phyloP scores from a whole-genome alignment of 495 filamentous ascomycete species.

The Aspergillus coremiiformis region DNA sequence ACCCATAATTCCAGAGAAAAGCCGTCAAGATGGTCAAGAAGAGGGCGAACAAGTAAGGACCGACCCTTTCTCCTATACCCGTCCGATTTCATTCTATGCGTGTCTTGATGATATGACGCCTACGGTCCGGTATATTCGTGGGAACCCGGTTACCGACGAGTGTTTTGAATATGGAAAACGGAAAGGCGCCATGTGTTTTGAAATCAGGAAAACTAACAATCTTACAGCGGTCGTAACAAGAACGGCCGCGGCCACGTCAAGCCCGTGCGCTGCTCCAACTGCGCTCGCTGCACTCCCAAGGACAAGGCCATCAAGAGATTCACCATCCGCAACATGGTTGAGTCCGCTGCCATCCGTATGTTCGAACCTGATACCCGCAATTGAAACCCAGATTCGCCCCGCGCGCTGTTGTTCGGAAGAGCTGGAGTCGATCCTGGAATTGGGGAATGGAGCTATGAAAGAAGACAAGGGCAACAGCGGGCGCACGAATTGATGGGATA shows the following conservation, averaged over 20 bases:
- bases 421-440: conserved; percentile 9
- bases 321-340: conserved; percentile 99
- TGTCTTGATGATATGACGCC: conserved; percentile 27
- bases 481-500: conserved; percentile 1
- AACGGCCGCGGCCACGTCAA: conserved; percentile 99
- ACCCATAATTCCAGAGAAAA: conserved; percentile 35
- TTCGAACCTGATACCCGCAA: conserved; percentile 27
- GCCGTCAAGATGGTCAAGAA: conserved; percentile 98
- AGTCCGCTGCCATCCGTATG: conserved; percentile 98
- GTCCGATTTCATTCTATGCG: conserved; percentile 22
- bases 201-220: conserved; percentile 12
- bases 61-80: conserved; percentile 16
- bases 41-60: conserved; percentile 88
- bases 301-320: conserved; percentile 99
- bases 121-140: conserved; percentile 10
- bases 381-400: conserved; percentile 7
- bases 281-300: conserved; percentile 98
- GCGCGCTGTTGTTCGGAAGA: conserved; percentile 15
- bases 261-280: conserved; percentile 99
- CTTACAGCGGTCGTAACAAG: conserved; percentile 91
- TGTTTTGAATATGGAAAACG: not conserved
- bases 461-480: conserved; percentile 4
- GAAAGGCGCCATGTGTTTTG: not conserved
- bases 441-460: not conserved
- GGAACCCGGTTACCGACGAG: not conserved